phyloP scores from a whole-genome alignment of 2,329 filamentous ascomycete species.

The Trichoderma asperellum region DNA sequence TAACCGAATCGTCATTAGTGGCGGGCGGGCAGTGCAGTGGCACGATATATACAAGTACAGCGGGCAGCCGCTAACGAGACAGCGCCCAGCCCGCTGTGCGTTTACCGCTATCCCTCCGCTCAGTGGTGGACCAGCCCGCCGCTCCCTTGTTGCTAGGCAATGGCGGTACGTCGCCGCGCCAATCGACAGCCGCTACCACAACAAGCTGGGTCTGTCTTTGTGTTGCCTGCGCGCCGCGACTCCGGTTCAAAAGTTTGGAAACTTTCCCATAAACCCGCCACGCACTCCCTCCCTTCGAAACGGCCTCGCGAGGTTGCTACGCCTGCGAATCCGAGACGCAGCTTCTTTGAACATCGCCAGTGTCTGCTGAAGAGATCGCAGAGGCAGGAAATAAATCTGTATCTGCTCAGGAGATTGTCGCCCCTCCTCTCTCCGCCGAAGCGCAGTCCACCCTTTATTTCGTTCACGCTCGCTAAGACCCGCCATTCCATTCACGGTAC shows the following conservation, averaged over 20 bases:
- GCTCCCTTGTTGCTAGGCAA: slow-evolving; percentile 36
- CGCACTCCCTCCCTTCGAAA: slow-evolving; percentile 18
- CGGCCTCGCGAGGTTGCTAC: not conserved
- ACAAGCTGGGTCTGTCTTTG: slow-evolving; percentile 16
- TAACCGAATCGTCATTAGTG: not conserved
- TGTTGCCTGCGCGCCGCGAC: slow-evolving; percentile 27
- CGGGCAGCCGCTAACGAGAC: not conserved
- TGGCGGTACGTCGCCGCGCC: slow-evolving; percentile 25
- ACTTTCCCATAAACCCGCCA: not conserved
- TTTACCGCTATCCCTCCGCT: not conserved
- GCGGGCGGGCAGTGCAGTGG: slow-evolving; percentile 6
- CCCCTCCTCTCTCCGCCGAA: not conserved
- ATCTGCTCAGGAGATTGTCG: not conserved
- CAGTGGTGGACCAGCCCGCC: not conserved
- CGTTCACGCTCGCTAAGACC: slow-evolving; percentile 28
- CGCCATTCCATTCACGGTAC: slow-evolving; percentile 25
- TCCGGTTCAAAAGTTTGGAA: slow-evolving; percentile 8
- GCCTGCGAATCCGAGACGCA: not conserved
- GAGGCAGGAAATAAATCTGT: not conserved
- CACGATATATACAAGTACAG: not conserved
- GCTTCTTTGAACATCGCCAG: not conserved
- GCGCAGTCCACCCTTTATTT: slow-evolving; percentile 6
- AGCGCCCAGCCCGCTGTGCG: not conserved
- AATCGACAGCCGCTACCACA: slow-evolving; percentile 29
- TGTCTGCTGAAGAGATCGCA: not conserved